These are phyloP conservation scores for Monilinia polystroma DNA, from an alignment of 2,329 filamentous ascomycete species.

Conservation along the genomic window DNA sequence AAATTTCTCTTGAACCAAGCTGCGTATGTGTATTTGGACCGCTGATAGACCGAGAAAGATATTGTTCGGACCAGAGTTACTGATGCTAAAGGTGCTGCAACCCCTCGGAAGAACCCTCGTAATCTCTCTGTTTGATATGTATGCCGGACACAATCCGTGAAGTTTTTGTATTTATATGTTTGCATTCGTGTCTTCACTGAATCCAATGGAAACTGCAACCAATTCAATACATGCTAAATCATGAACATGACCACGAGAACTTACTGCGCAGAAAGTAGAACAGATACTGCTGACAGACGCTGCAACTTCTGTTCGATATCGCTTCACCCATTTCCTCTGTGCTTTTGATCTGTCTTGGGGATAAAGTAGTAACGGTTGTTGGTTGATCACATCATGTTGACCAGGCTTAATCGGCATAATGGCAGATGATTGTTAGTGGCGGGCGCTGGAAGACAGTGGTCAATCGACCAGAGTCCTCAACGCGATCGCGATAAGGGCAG, in stretches of 20 bases:
- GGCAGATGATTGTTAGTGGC: conserved; percentile 43
- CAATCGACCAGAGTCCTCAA: conserved; percentile 58
- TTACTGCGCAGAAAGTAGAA: conserved; percentile 70
- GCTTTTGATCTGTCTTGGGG: conserved; percentile 25
- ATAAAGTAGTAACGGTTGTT: conserved; percentile 25
- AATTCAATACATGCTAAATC: conserved; percentile 23
- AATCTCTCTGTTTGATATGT: conserved; percentile 74
- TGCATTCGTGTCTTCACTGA: conserved; percentile 91
- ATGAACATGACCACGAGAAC: conserved; percentile 29
- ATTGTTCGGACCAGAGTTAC: conserved; percentile 75
- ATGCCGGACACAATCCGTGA: conserved; percentile 69
- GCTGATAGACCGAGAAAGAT: conserved; percentile 78
- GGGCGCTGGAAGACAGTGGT: conserved; percentile 47
- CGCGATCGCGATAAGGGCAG: conserved; percentile 58
- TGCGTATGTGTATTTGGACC: conserved; percentile 71
- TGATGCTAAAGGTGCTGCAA: conserved; percentile 76
- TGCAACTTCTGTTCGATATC: conserved; percentile 77
- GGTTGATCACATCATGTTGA: conserved; percentile 32
- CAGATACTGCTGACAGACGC: conserved; percentile 75
- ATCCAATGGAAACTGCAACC: conserved; percentile 68
- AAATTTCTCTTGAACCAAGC: conserved; percentile 67
- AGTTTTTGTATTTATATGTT: conserved; percentile 75
- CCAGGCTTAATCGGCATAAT: conserved; percentile 43
- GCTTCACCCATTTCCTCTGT: conserved; percentile 62
- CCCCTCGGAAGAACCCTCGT: conserved; percentile 78